Evolutionary conservation across 495 filamentous ascomycete species (phyloP).

Genomic region (Entonaema liquescens): DNA sequence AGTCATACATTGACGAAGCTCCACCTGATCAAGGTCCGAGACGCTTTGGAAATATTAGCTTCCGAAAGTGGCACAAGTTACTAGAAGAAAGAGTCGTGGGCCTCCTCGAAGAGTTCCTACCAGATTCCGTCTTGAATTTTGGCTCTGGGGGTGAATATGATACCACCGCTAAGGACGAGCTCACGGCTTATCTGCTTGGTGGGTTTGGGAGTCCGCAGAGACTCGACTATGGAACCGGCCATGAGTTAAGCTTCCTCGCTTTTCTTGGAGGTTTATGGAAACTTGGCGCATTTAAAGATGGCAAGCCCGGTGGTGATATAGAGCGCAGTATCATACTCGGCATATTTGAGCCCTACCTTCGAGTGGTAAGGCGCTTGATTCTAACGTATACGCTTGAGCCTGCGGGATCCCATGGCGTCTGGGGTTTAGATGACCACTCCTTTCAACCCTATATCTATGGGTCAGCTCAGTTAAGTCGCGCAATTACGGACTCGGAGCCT

Average conservation of each 20-base stretch:
- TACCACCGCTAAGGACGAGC: slow-evolving; percentile 60
- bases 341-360: slow-evolving; percentile 83
- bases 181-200: slow-evolving; percentile 82
- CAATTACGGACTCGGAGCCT: slow-evolving; percentile 68
- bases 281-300: slow-evolving; percentile 75
- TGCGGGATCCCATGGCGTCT: slow-evolving; percentile 93
- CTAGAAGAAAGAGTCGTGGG: slow-evolving; percentile 65
- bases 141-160: slow-evolving; percentile 20
- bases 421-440: slow-evolving; percentile 96
- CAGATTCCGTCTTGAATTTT: slow-evolving; percentile 58
- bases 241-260: slow-evolving; percentile 93
- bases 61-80: slow-evolving; percentile 80
- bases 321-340: slow-evolving; percentile 83
- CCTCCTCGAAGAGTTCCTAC: slow-evolving; percentile 71
- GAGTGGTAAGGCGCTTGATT: slow-evolving; percentile 84
- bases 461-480: slow-evolving; percentile 83
- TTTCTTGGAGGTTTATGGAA: slow-evolving; percentile 94
- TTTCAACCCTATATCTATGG: slow-evolving; percentile 98
- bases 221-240: slow-evolving; percentile 94
- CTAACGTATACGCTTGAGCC: slow-evolving; percentile 94
- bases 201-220: slow-evolving; percentile 89
- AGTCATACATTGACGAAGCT: slow-evolving; percentile 74
- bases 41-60: slow-evolving; percentile 90
- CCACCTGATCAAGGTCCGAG: slow-evolving; percentile 87
- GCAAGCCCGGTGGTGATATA: slow-evolving; percentile 56